Percentiles rank a stretch among this genome's conserved stretches.
Evolutionary conservation across 192 early-diverging fungal species (phyloP).

Genomic region (Linnemannia exigua): DNA sequence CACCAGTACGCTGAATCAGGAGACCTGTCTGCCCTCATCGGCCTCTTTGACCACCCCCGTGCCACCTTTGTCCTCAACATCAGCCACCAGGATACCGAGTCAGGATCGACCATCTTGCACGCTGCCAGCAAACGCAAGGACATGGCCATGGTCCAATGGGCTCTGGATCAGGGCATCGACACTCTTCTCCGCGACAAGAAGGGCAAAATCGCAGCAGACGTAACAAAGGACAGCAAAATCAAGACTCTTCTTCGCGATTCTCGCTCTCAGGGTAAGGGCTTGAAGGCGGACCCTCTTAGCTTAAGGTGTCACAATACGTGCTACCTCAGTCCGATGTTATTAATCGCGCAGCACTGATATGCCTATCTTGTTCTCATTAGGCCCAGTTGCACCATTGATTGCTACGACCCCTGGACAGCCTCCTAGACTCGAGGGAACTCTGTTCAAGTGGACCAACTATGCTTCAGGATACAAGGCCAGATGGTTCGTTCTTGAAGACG

Average conservation of each 20-base stretch:
- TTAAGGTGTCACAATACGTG: not conserved
- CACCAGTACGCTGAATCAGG: conserved; percentile 62
- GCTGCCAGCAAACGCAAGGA: conserved; percentile 73
- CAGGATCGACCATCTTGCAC: conserved; percentile 79
- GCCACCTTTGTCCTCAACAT: conserved; percentile 74
- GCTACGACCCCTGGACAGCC: conserved; percentile 68
- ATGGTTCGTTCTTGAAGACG: conserved; percentile 87
- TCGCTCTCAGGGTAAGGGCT: conserved; percentile 39
- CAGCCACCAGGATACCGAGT: conserved; percentile 73
- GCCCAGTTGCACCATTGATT: conserved; percentile 63
- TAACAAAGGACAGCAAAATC: conserved; percentile 66
- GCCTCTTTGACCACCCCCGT: conserved; percentile 67
- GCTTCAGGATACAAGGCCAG: conserved; percentile 83
- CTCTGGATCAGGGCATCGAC: conserved; percentile 81
- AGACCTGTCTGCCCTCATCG: conserved; percentile 53
- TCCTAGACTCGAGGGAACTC: conserved; percentile 72
- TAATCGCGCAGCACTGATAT: not conserved
- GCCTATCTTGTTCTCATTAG: conserved; percentile 21
- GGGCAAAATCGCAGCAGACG: conserved; percentile 71
- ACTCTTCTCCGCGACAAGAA: conserved; percentile 77
- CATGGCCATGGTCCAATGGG: conserved; percentile 77
- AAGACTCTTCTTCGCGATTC: conserved; percentile 63
- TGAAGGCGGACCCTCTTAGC: not conserved
- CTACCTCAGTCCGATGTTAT: not conserved
- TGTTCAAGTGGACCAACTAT: conserved; percentile 93